Evolutionary conservation across 768 basidiomycete genomes (phyloP), one percentile per base, ranked within the genome.

Genomic region (Rhizopogon vesiculosus): DNA sequence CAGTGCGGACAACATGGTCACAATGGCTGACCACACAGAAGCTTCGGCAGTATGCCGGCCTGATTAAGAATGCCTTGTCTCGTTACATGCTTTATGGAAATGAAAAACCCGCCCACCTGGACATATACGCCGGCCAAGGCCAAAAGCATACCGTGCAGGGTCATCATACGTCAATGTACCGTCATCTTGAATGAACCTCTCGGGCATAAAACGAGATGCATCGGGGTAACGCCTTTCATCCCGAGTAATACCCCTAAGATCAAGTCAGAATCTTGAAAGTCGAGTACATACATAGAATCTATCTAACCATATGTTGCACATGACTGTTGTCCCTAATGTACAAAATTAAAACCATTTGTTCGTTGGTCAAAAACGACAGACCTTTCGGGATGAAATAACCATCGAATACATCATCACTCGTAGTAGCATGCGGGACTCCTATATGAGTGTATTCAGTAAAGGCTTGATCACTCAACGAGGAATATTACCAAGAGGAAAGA

Each of bases 371-470:
- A 25, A 25, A 3, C 22, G 22, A 54, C 10, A 13, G 55, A 38
- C 82, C 82, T 53, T 72, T 71, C 3, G 82, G 82, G 40, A 85
- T 84, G 7, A 78, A 65, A 55, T 77, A 79, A 12, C 75, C 73
- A 22, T 69, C 22, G 22, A 25, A 25, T 25, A 25, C 22, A 25
- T 25, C 22, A 25, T 25, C 22, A 25, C 22, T 25, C 22, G 22
- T 25, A 3, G 22, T 25, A 25, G 22, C 22, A 25, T 25, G 22
- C 3, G 22, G 22, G 22, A 25, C 22, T 25, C 22, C 22, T 25
- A 25, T 25, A 25, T 25, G 22, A 25, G 22, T 25, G 22, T 25
- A 2, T 25, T 25, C 22, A 25, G 22, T 25, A 25, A 25, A 25
- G 22, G 22, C 22, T 3, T 3, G 22, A 25, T 25, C 22, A 25